Percentiles rank a stretch among this genome's conserved stretches.
These are phyloP conservation scores for Umbilicus rupestris DNA, from an alignment of 164 flowering plant genomes.

Conservation along the genomic window DNA sequence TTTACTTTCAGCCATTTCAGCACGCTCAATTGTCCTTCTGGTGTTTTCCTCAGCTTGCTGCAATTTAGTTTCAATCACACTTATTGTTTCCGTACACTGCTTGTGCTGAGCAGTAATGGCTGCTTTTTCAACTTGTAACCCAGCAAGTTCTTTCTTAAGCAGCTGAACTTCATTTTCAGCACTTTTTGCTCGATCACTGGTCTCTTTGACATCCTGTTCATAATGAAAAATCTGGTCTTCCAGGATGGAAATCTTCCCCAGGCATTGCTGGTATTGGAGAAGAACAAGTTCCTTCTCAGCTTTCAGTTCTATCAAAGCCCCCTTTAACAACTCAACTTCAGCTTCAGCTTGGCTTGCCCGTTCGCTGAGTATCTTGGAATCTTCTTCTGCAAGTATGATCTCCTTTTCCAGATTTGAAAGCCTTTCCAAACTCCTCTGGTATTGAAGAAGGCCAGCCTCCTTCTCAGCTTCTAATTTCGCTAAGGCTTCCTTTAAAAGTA, in stretches of 20 bases:
- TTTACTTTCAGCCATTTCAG: conserved; percentile 41
- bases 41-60: conserved; percentile 36
- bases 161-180: conserved; percentile 39
- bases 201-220: conserved; percentile 25
- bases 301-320: conserved; percentile 29
- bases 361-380: conserved; percentile 33
- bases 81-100: conserved; percentile 31
- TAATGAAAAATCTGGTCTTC: conserved; percentile 25
- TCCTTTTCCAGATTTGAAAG: conserved; percentile 42
- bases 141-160: conserved; percentile 31
- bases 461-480: conserved; percentile 57
- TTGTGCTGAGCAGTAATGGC: conserved; percentile 25
- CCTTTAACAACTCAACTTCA: conserved; percentile 37
- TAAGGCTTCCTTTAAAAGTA: conserved; percentile 37
- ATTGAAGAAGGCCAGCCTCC: conserved; percentile 38
- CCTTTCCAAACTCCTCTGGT: conserved; percentile 40
- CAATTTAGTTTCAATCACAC: conserved; percentile 34
- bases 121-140: conserved; percentile 37
- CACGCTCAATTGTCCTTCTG: conserved; percentile 23
- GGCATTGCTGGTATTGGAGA: conserved; percentile 34
- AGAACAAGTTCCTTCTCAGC: conserved; percentile 44
- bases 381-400: conserved; percentile 38
- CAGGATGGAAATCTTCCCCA: conserved; percentile 35
- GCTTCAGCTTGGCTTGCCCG: conserved; percentile 47
- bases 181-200: conserved; percentile 25